Conservation (phyloP, 116 monocot species). For the Iris pallida region DNA sequence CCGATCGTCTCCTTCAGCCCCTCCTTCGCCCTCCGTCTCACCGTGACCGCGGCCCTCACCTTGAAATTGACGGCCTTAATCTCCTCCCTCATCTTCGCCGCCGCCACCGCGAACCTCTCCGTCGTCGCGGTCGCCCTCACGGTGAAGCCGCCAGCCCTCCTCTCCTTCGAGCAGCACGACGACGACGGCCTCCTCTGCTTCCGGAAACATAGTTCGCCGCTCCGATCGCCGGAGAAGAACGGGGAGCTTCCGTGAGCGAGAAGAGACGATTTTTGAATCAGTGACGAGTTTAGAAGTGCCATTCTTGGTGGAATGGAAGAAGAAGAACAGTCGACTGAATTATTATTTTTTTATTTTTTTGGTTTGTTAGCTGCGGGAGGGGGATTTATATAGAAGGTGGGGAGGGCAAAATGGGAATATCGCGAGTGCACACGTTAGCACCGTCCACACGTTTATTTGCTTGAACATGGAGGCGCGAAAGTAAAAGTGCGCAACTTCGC, state of each 20-base stretch:
- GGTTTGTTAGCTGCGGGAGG: not conserved
- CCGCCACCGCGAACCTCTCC: constrained; percentile 16
- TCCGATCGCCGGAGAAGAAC: constrained; percentile 6
- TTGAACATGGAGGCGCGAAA: not conserved
- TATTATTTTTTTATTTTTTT: not conserved
- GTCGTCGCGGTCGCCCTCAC: constrained; percentile 21
- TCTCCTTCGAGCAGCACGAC: not conserved
- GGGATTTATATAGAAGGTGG: constrained; percentile 3
- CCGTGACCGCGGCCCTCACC: constrained; percentile 44
- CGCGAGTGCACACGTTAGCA: not conserved
- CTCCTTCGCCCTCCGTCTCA: constrained; percentile 38
- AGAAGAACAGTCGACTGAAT: not conserved
- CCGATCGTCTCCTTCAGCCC: constrained; percentile 36
- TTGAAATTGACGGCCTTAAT: constrained; percentile 36
- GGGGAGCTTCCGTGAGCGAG: not conserved
- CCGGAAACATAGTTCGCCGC: not conserved
- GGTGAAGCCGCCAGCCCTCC: not conserved
- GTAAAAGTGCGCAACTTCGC: not conserved
- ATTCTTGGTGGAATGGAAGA: constrained; percentile 15
- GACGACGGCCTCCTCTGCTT: constrained; percentile 6
- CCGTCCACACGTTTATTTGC: constrained; percentile 22
- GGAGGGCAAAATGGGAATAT: constrained; percentile 1
- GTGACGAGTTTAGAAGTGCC: constrained; percentile 8
- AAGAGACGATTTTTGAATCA: constrained; percentile 9
- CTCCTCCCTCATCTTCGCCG: not conserved